phyloP scores from a whole-genome alignment of 768 basidiomycete genomes.

The Termitomyces sp. region DNA sequence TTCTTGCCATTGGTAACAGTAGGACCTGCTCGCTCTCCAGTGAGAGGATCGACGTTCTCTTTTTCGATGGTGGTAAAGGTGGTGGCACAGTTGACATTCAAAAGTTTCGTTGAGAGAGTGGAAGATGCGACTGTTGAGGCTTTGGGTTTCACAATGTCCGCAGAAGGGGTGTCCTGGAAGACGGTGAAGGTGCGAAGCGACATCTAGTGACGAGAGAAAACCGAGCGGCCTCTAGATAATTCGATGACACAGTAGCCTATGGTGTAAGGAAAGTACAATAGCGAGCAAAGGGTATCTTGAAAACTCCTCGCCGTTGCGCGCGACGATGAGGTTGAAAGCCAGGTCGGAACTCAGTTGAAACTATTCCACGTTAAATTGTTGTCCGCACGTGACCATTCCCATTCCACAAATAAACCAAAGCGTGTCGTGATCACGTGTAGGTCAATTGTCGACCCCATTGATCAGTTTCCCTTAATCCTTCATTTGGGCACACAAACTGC shows the following conservation, averaged over 20 bases:
- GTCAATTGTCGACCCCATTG: background rate
- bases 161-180: conserved; percentile 49
- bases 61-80: conserved; percentile 50
- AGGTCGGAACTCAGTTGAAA: conserved; percentile 10
- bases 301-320: conserved; percentile 6
- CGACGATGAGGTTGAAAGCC: conserved; percentile 13
- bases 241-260: background rate
- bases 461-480: background rate
- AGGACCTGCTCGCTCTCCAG: conserved; percentile 53
- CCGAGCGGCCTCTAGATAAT: background rate
- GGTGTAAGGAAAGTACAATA: background rate
- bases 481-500: no score
- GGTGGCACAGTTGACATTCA: conserved; percentile 17
- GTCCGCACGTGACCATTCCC: conserved; percentile 3
- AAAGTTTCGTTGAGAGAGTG: conserved; percentile 14
- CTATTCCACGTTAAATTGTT: conserved; percentile 16
- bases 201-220: conserved; percentile 28
- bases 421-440: conserved; percentile 6
- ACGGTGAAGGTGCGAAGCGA: conserved; percentile 56
- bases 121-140: conserved; percentile 23
- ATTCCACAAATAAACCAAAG: conserved; percentile 8
- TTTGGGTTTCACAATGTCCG: conserved; percentile 26
- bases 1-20: conserved; percentile 42
- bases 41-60: conserved; percentile 74
- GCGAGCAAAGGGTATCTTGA: conserved; percentile 1